Evolutionary conservation across 306 rosid genomes (phyloP), one percentile per base, ranked within the genome.

Genomic region (Trichosanthes truncata): DNA sequence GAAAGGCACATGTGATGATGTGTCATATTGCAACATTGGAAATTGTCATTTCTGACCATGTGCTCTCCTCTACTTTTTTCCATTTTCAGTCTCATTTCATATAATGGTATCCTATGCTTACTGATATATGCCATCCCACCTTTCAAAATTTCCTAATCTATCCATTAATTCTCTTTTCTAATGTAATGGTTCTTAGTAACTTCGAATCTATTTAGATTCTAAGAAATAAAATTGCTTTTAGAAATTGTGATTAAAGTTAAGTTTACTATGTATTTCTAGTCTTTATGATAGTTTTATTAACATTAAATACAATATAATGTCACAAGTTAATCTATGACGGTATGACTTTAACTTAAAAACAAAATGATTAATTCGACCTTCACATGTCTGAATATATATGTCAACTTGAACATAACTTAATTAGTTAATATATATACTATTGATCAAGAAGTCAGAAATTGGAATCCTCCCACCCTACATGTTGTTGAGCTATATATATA

Each of bases 1-100:
- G 43, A 74, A 48, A 38, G 25, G 61, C 78, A 74, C 78, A 74
- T 74, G 78, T 72, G 57, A 49, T 73, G 55, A 74, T 48, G 78
- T 74, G 60, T 49, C 60, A 74, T 48, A 45, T 72, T 46, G n/a
- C 1, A 43, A 72, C 77, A 72, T 72, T 25, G 57, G 57, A 46
- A 72, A 45, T 72, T 72, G 77, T 72, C 57, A 72, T 72, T 72
- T 72, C 5, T 41, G 76, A 45, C 43, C 76, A 69, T 69, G 76
- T 69, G 76, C 53, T 68, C 13, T 68, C 3, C 4, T 11, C 25
- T 35, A 10, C 31, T 41, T 20, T 40, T 41, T 33, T 46, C 41
- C 77, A 45, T n/a, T 72, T 46, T 72, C 76, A 41, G 76, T 41
- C 48, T 69, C 55, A 69, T 69, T 67, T 36, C 56, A 41, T 41